A percentile compares a stretch with the other conserved stretches of the same genome.
Evolutionary conservation across 2,329 filamentous ascomycete genomes (phyloP).

Genomic region (Simplicillium sp.): DNA sequence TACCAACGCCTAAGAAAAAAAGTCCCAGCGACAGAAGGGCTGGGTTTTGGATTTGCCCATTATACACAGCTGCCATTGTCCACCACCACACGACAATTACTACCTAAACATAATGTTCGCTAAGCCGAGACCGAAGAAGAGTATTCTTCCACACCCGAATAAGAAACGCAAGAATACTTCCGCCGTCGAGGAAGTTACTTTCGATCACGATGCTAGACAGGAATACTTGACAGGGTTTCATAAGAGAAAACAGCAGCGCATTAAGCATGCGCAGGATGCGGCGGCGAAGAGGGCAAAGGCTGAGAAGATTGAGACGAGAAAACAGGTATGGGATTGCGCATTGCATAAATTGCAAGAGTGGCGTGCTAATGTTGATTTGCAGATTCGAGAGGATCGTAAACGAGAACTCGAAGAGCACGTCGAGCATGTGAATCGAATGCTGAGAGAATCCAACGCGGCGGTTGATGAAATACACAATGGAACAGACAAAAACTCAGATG

Average conservation of each 20-base stretch:
- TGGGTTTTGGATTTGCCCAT: too few relatives aligned
- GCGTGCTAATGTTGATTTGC: not conserved
- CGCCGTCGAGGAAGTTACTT: constrained; percentile 69
- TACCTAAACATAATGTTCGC: constrained; percentile 35
- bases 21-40: too few relatives aligned
- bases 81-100: not conserved
- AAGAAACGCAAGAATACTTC: constrained; percentile 57
- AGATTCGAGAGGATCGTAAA: constrained; percentile 79
- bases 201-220: constrained; percentile 68
- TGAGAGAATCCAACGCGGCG: constrained; percentile 51
- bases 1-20: not conserved
- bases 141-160: constrained; percentile 43
- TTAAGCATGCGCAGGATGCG: constrained; percentile 75
- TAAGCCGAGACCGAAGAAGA: constrained; percentile 49
- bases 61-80: too few relatives aligned
- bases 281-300: constrained; percentile 68
- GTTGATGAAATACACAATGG: constrained; percentile 28
- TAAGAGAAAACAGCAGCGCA: constrained; percentile 83
- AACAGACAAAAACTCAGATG: constrained; percentile 22
- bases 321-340: constrained; percentile 49
- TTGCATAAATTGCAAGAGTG: not conserved
- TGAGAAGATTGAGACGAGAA: constrained; percentile 64
- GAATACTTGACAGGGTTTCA: constrained; percentile 95
- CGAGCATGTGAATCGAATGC: constrained; percentile 59
- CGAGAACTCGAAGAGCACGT: constrained; percentile 77